phyloP scores from a whole-genome alignment of 1,139 yeast species.

The Arxiozyma slooffiae region DNA sequence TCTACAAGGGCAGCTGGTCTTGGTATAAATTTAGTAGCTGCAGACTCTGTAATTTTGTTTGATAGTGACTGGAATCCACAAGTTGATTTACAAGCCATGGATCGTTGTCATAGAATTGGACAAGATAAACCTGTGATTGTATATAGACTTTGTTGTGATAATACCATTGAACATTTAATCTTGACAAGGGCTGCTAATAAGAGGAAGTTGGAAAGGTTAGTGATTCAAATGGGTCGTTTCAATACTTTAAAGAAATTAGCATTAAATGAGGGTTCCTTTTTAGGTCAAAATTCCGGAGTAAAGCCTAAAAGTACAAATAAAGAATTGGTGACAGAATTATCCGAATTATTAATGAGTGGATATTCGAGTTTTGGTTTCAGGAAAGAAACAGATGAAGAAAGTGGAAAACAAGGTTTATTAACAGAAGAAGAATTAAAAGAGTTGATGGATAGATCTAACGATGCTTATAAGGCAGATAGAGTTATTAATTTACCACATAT shows the following conservation, averaged over 20 bases:
- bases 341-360: constrained; percentile 22
- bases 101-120: constrained; percentile 88
- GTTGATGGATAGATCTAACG: constrained; percentile 43
- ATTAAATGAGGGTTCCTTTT: constrained; percentile 27
- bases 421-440: constrained; percentile 41
- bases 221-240: constrained; percentile 78
- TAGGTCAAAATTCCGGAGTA: constrained; percentile 15
- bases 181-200: constrained; percentile 70
- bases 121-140: constrained; percentile 76
- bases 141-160: constrained; percentile 62
- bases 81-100: constrained; percentile 92
- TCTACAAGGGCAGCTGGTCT: constrained; percentile 94
- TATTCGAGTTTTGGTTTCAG: constrained; percentile 27
- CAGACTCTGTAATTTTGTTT: constrained; percentile 81
- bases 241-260: constrained; percentile 40
- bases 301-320: constrained; percentile 19
- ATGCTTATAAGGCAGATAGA: constrained; percentile 35
- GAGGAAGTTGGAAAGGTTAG: constrained; percentile 67
- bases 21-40: constrained; percentile 76
- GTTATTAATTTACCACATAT: constrained; percentile 22
- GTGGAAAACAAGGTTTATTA: constrained; percentile 13
- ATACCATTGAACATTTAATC: constrained; percentile 76
- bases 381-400: constrained; percentile 15
- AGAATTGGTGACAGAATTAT: constrained; percentile 25
- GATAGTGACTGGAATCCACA: constrained; percentile 98